Base-by-base conservation (phyloP, 208 protist genomes). In the Trypanosoma vivax region DNA sequence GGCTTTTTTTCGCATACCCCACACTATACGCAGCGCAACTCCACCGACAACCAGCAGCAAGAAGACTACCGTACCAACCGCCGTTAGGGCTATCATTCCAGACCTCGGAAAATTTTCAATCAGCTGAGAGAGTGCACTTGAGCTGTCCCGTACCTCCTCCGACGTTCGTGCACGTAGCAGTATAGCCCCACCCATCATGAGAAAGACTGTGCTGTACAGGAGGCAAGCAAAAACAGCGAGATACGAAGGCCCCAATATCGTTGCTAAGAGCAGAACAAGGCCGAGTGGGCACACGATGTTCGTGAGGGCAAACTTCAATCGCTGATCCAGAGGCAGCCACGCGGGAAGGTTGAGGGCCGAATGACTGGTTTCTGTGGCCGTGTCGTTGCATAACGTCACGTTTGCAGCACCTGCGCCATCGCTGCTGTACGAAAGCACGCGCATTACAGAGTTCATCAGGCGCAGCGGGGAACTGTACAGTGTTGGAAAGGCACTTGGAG, bases 401-500 rank as follows among this genome's bases (percentile, higher is more conserved):
- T 50, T 19, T 7, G 10, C 5, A 2, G 23, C 11, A 5, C 18
- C 16, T n/a, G 13, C 6, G n/a, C 2, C n/a, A 27, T 23, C 21
- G 29, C 21, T 13, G 29, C 21, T 50, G 24, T 40, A 50, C 4
- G 50, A 50, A 19, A 57, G 19, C 24, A 16, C 10, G 35, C 24
- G 34, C 49, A 65, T 50, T 3, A 57, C 23, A 25, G 30, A 45
- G 46, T 57, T 50, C 7, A 65, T 2, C 29, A 65, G 11, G 19
- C 49, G 23, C 28, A 65, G 48, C 9, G 50, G 57, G 19, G 49
- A 50, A 21, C 45, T 60, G 43, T 61, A 65, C 5, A 65, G 47
- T 31, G 58, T 41, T 5, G 65, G 65, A 47, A 71, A 71, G 2
- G 45, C 31, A 41, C 39, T 54, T 24, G 65, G 58, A 34, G 41